phyloP scores from a whole-genome alignment of 176 grass and related monocot genomes.

The Thalia dealbata region DNA sequence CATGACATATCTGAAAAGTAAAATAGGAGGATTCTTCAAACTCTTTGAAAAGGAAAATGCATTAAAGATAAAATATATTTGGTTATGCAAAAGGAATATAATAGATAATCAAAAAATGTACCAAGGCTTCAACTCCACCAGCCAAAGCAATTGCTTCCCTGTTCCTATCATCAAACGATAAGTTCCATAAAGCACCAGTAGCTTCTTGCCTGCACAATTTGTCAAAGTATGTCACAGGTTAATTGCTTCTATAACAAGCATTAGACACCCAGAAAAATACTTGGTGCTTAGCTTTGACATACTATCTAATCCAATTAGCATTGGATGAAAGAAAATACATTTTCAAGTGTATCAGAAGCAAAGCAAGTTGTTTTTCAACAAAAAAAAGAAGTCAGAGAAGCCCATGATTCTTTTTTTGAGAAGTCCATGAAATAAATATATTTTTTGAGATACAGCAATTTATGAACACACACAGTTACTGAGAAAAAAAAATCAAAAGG shows the following conservation, averaged over 20 bases:
- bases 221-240: constrained; percentile 1
- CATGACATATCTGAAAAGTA: neutral
- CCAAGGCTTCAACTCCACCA: constrained; percentile 92
- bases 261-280: neutral
- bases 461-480: neutral
- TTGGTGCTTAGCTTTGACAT: no score
- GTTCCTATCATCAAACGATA: constrained; percentile 99
- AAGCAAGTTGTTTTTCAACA: neutral
- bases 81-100: neutral
- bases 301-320: no score
- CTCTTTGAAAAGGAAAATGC: neutral
- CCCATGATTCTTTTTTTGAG: no score
- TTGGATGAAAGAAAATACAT: no score
- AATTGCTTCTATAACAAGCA: neutral
- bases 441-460: no score
- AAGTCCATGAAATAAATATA: no score
- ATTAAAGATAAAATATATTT: neutral
- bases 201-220: constrained; percentile 73
- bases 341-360: no score
- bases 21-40: neutral
- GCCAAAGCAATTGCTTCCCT: constrained; percentile 82
- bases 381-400: neutral
- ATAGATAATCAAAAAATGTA: constrained; percentile 11
- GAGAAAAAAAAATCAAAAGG: constrained; percentile 1
- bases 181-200: constrained; percentile 95